phyloP scores from a whole-genome alignment of 2,329 filamentous ascomycete species.

The Cladosporium sp. region DNA sequence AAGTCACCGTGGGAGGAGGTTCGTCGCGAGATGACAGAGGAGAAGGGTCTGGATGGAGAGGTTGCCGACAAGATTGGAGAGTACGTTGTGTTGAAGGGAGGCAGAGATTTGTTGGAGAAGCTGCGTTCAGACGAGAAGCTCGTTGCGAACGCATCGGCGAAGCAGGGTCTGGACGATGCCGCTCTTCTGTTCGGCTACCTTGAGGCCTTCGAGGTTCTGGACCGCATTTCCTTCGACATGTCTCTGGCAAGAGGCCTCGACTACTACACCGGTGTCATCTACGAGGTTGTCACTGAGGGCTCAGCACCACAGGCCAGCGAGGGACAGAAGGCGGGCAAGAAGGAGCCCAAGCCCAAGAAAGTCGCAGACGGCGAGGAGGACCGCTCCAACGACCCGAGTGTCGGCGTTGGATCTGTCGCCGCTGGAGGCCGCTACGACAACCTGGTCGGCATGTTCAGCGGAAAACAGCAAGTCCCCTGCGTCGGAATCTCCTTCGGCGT shows the following conservation, averaged over 20 bases:
- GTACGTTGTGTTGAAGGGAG: constrained; percentile 74
- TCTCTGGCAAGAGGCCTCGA: constrained; percentile 87
- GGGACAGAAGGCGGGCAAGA: constrained; percentile 42
- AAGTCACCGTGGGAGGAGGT: constrained; percentile 86
- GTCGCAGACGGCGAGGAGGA: constrained; percentile 54
- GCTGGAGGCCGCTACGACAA: constrained; percentile 90
- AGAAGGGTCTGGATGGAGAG: constrained; percentile 72
- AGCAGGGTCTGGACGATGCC: constrained; percentile 77
- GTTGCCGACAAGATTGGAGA: constrained; percentile 84
- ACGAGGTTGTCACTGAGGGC: constrained; percentile 80
- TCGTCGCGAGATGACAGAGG: constrained; percentile 85
- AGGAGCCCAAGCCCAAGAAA: constrained; percentile 47
- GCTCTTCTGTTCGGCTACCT: constrained; percentile 75
- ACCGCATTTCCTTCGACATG: constrained; percentile 81
- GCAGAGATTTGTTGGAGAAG: constrained; percentile 66
- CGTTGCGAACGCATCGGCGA: constrained; percentile 66
- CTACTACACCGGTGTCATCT: constrained; percentile 88
- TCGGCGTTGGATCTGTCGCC: constrained; percentile 82
- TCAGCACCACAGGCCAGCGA: constrained; percentile 53
- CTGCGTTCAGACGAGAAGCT: constrained; percentile 65
- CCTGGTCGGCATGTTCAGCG: constrained; percentile 88
- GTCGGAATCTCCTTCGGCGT: constrained; percentile 91
- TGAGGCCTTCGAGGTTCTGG: constrained; percentile 66
- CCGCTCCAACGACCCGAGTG: constrained; percentile 69
- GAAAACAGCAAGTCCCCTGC: constrained; percentile 72